Conservation (phyloP, 768 basidiomycete species). For the Grammothele lineata region DNA sequence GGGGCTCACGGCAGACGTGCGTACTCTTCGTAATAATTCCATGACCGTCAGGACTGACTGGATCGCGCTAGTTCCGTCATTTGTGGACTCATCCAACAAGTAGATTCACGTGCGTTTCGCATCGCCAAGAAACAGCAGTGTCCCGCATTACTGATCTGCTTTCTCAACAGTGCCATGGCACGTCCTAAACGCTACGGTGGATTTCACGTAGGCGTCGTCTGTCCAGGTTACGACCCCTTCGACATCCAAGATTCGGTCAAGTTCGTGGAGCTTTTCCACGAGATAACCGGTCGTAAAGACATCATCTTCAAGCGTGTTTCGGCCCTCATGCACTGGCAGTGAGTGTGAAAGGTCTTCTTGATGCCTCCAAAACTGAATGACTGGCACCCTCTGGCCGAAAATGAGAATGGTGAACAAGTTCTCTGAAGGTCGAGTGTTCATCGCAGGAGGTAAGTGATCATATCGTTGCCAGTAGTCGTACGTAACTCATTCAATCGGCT, state of each 20-base stretch:
- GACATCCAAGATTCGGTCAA: too few species aligned
- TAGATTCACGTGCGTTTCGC: slow-evolving; percentile 5
- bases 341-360: too few species aligned
- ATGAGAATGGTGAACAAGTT: slow-evolving; percentile 45
- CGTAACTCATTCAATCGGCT: too few species aligned
- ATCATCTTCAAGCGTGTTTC: slow-evolving; percentile 27
- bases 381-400: slow-evolving; percentile 41
- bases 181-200: too few species aligned
- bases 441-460: slow-evolving; percentile 37
- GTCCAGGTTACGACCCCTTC: too few species aligned
- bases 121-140: too few species aligned
- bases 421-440: slow-evolving; percentile 38
- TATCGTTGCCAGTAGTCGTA: too few species aligned
- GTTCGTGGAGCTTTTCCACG: slow-evolving; percentile 27
- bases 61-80: slow-evolving; percentile 5
- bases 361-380: too few species aligned
- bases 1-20: slow-evolving; percentile 16
- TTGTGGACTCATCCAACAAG: slow-evolving; percentile 14
- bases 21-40: too few species aligned
- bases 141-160: too few species aligned
- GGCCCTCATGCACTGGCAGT: slow-evolving; percentile 22
- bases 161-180: too few species aligned
- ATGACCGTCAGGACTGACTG: too few species aligned
- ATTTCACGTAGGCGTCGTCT: slow-evolving; percentile 1
- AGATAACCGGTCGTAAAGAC: slow-evolving; percentile 25